A percentile compares a stretch with the other conserved stretches of the same genome.
Conservation (phyloP, 1,284 basidiomycete species). For the Spongispora temasekensis region DNA sequence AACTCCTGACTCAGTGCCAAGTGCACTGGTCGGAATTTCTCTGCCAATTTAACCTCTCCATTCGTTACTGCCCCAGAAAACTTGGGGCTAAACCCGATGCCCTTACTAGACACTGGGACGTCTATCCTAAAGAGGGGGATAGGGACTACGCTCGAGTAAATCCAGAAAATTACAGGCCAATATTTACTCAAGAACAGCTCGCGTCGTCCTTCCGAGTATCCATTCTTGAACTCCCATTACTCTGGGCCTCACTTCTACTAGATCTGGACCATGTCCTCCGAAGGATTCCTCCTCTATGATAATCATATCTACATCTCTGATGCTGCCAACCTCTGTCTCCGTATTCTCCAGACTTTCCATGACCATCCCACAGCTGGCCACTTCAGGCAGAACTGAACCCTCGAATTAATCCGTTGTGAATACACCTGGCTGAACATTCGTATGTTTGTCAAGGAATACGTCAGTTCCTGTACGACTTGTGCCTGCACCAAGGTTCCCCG, state of each 20-base stretch:
- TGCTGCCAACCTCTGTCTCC: too few species aligned
- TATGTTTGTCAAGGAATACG: too few species aligned
- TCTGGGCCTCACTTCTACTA: not conserved
- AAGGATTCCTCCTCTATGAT: not conserved
- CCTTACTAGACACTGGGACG: not conserved
- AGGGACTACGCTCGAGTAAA: too few species aligned
- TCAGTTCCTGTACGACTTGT: too few species aligned
- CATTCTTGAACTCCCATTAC: not conserved
- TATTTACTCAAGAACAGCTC: too few species aligned
- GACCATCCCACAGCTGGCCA: too few species aligned
- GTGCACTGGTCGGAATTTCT: not conserved
- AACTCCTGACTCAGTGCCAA: not conserved
- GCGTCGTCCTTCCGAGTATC: not conserved
- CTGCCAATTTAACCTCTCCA: not conserved
- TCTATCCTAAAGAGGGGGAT: not conserved
- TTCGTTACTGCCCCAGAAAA: not conserved
- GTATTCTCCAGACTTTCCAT: too few species aligned
- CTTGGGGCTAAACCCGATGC: not conserved
- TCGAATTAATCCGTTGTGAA: too few species aligned
- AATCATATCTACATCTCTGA: not conserved
- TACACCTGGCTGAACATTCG: too few species aligned
- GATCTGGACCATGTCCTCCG: not conserved
- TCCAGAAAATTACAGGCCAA: too few species aligned
- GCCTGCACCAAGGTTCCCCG: not conserved
- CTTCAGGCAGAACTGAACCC: too few species aligned